Conservation (phyloP, 2,329 filamentous ascomycete genomes). For the Cadophora gregata region DNA sequence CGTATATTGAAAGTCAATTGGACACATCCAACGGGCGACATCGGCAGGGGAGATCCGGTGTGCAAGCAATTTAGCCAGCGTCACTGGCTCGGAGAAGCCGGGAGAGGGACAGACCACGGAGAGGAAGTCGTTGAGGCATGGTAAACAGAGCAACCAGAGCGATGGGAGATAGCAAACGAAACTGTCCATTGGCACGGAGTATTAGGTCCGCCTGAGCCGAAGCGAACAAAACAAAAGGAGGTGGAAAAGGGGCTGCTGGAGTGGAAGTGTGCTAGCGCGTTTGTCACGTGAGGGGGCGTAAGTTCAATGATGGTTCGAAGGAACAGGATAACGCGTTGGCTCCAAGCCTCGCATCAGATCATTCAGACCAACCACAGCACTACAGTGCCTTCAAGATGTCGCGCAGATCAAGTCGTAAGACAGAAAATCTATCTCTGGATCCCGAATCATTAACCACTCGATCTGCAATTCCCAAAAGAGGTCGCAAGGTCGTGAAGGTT, state of each 20-base stretch:
- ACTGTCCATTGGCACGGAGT: neutral
- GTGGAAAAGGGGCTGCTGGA: neutral
- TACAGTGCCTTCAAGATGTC: constrained; percentile 35
- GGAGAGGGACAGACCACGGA: neutral
- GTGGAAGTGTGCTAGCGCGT: neutral
- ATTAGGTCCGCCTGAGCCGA: neutral
- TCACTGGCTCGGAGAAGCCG: constrained; percentile 13
- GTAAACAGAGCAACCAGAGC: neutral
- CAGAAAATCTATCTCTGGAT: constrained; percentile 20
- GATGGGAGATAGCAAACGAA: neutral
- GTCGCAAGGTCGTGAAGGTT: constrained; percentile 30
- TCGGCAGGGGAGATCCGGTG: constrained; percentile 12
- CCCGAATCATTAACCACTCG: neutral
- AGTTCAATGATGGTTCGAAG: neutral
- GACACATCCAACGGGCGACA: constrained; percentile 22
- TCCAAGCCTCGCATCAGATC: neutral
- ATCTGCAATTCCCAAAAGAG: constrained; percentile 27
- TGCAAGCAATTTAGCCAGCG: constrained; percentile 22
- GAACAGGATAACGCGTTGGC: neutral
- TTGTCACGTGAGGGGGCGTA: constrained; percentile 16
- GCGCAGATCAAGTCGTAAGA: constrained; percentile 37
- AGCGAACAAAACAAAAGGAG: constrained; percentile 4
- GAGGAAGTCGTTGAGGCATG: neutral
- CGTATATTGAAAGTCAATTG: constrained; percentile 19
- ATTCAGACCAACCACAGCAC: constrained; percentile 8